Conservation (phyloP, 371 early-diverging fungal genomes). For the Mucor racemosus region DNA sequence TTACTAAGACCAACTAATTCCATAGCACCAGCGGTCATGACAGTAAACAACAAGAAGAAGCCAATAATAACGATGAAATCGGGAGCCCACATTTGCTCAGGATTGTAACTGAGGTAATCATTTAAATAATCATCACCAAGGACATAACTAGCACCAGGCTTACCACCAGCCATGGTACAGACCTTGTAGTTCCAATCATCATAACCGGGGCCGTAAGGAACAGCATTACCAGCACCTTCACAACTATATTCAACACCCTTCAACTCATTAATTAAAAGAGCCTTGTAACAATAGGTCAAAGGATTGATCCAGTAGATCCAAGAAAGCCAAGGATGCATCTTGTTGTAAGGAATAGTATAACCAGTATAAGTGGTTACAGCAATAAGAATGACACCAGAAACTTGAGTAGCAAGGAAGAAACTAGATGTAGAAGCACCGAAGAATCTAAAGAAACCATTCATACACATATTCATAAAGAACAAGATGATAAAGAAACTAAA, state of each 20-base stretch:
- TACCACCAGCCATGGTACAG: conserved; percentile 57
- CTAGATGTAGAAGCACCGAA: conserved; percentile 61
- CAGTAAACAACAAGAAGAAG: conserved; percentile 59
- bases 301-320: conserved; percentile 77
- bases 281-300: conserved; percentile 67
- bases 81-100: conserved; percentile 55
- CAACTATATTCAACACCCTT: conserved; percentile 41
- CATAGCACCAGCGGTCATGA: conserved; percentile 53
- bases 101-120: conserved; percentile 36
- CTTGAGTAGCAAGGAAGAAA: conserved; percentile 59
- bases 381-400: conserved; percentile 59
- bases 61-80: conserved; percentile 58
- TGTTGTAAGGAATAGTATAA: conserved; percentile 61
- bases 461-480: conserved; percentile 52
- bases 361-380: conserved; percentile 65
- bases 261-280: conserved; percentile 71
- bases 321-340: conserved; percentile 73
- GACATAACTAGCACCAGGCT: conserved; percentile 49
- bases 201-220: conserved; percentile 51
- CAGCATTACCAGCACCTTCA: conserved; percentile 46
- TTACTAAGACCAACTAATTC: conserved; percentile 57
- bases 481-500: conserved; percentile 58
- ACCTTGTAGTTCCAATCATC: conserved; percentile 55
- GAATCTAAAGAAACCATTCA: conserved; percentile 69
- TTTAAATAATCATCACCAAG: conserved; percentile 59